Base-by-base conservation (phyloP, 1,284 basidiomycete genomes). In the Pterula multifida region DNA sequence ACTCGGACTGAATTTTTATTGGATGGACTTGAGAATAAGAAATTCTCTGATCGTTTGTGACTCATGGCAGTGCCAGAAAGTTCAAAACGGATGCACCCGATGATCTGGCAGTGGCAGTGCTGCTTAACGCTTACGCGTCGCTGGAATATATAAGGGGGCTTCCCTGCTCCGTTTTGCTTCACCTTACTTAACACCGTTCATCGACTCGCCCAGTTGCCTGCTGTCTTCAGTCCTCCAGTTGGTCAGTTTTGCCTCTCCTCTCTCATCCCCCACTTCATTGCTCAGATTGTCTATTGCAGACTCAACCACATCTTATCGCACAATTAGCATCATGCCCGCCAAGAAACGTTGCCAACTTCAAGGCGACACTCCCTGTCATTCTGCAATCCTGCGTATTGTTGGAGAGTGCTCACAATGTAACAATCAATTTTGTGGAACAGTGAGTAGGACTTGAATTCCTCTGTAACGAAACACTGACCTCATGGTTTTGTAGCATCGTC, bases 301-400 rank as follows among this genome's bases (percentile, higher is more conserved):
- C 39, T 17, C 39, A 11, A 6, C 39, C 39, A 42, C 6, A 15
- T 46, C 49, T 47, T 53, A 26, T 47, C 44, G 49, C 26, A 51
- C 49, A 52, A 35, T 47, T 49, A 53, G 56, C 60, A 66, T 55
- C 54, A 90, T 89, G 86, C 71, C 85, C 58, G 72, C 76, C 61
- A 90, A 87, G 82, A 87, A 87, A 65, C 85, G 86, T 61, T 90
- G 87, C 71, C 83, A 88, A 65, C 76, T 81, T 65, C 76, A 79
- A 57, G 63, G 71, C 45, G 77, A 78, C 59, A 70, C 75, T 51
- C 79, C 78, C 53, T 90, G 89, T 71, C 84, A 75, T 60, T 80
- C 79, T 57, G 84, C 86, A 9, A 83, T 76, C 11, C 72, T 90
- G 47, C 81, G 86, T 57, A 81, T 91, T 55, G 85, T 88, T 47